Evolutionary conservation across 1,139 yeast genomes (phyloP).

Genomic region (Candida tropicalis): DNA sequence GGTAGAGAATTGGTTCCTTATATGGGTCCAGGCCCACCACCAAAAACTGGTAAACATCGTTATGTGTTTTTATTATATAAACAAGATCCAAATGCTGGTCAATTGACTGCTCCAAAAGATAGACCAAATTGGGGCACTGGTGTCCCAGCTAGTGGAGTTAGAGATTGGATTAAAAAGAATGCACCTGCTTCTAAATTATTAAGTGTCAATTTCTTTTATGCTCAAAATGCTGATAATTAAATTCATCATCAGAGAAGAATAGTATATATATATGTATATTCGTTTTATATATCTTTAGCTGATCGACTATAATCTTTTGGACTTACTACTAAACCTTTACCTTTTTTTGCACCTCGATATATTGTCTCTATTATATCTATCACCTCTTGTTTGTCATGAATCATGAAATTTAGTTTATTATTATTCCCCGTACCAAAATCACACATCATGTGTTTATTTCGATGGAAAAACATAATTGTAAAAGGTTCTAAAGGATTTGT

Average conservation of each 20-base stretch:
- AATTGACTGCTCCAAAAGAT: conserved; percentile 49
- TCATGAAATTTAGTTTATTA: conserved; percentile 81
- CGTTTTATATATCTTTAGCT: conserved; percentile 17
- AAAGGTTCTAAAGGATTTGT: conserved; percentile 58
- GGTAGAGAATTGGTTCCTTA: conserved; percentile 48
- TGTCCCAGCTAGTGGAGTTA: conserved; percentile 71
- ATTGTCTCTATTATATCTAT: conserved; percentile 90
- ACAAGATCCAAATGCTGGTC: conserved; percentile 48
- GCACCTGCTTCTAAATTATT: conserved; percentile 63
- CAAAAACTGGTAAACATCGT: conserved; percentile 79
- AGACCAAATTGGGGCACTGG: conserved; percentile 89
- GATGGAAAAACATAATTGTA: conserved; percentile 89
- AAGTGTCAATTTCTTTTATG: conserved; percentile 79
- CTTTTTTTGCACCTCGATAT: conserved; percentile 88
- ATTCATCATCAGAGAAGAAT: not conserved
- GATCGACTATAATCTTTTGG: conserved; percentile 63
- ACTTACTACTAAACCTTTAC: conserved; percentile 87
- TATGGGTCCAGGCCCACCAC: conserved; percentile 85
- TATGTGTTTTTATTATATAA: conserved; percentile 76
- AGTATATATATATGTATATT: conserved; percentile 2
- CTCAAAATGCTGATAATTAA: conserved; percentile 58
- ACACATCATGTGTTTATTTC: conserved; percentile 97
- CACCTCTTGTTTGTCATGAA: conserved; percentile 84
- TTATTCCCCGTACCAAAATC: conserved; percentile 98
- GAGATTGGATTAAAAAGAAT: conserved; percentile 68